These are phyloP conservation scores for Penicillium canescens DNA, from an alignment of 495 filamentous ascomycete species.

Conservation along the genomic window DNA sequence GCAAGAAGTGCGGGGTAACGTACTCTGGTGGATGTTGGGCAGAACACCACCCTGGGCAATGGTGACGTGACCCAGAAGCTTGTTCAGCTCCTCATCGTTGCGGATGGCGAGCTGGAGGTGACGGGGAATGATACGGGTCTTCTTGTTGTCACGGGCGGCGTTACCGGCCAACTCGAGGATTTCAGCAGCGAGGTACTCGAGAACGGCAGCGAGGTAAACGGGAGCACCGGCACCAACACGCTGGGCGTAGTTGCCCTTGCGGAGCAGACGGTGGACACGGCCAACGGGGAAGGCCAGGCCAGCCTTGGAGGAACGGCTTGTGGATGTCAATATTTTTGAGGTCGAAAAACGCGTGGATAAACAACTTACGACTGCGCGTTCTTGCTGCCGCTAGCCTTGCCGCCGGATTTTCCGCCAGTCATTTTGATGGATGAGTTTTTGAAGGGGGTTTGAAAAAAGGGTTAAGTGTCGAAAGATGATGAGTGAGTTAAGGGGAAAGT, in stretches of 20 bases:
- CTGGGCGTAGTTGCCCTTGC: conserved; percentile 99
- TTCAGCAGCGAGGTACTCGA: conserved; percentile 98
- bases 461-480: conserved; percentile 13
- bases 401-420: conserved; percentile 98
- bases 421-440: conserved; percentile 70
- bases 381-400: conserved; percentile 97
- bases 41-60: conserved; percentile 99
- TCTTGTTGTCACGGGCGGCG: conserved; percentile 99
- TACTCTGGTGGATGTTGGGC: conserved; percentile 98
- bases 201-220: conserved; percentile 96
- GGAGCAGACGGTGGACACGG: conserved; percentile 98
- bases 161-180: conserved; percentile 99
- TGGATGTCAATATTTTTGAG: conserved; percentile 38
- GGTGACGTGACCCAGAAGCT: conserved; percentile 97
- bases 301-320: conserved; percentile 96
- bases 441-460: conserved; percentile 20
- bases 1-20: conserved; percentile 34
- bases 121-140: conserved; percentile 99
- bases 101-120: conserved; percentile 99
- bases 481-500: conserved; percentile 25
- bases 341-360: conserved; percentile 21
- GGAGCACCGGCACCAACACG: conserved; percentile 99
- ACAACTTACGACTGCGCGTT: conserved; percentile 84
- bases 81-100: conserved; percentile 99
- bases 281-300: conserved; percentile 99